Evolutionary conservation across 345 rosid species (phyloP), one percentile per base, ranked within the genome.

Genomic region (Eucalyptus pumila): DNA sequence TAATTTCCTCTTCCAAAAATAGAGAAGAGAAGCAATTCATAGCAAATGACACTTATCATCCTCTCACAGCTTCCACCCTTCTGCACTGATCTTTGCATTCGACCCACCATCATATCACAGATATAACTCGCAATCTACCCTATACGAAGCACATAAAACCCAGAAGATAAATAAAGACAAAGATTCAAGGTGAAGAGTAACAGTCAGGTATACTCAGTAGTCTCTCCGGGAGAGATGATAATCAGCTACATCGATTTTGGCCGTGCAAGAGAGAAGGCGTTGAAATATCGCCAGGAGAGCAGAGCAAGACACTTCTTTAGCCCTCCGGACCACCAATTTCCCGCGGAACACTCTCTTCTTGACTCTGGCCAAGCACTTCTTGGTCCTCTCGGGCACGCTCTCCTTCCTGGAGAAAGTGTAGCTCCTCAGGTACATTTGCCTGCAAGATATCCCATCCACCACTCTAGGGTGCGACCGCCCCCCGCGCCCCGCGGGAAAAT

Each of bases 341-440:
- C 62, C 42, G 27, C 89, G 47, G 5, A 56, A 3, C 58, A 21
- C 67, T 67, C 88, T 26, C 88, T 90, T 89, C 90, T 88, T 89
- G 11, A 91, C 90, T 44, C 87, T 76, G 6, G 89, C 92, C 45
- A 92, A 86, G 58, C 92, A 90, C 89, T 90, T 93, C 88, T 85
- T 87, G 4, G 92, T 89, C 91, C 88, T 92, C 51, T 92, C 92
- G 15, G 85, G 89, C 47, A 90, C 91, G 27, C 56, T 90, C 87
- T 92, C 91, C 80, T 91, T 91, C 80, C 92, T 92, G 1, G 93
- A 90, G 86, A 94, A 92, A 50, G 90, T 92, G 86, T 93, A 94
- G 91, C 96, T 93, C 89, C 94, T 91, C 60, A 93, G 88, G 86
- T 94, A 93, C 65, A 93, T 87, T 87, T 94, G 94, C 90, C 96